phyloP scores from a whole-genome alignment of 345 rosid species.

The Corymbia maculata region DNA sequence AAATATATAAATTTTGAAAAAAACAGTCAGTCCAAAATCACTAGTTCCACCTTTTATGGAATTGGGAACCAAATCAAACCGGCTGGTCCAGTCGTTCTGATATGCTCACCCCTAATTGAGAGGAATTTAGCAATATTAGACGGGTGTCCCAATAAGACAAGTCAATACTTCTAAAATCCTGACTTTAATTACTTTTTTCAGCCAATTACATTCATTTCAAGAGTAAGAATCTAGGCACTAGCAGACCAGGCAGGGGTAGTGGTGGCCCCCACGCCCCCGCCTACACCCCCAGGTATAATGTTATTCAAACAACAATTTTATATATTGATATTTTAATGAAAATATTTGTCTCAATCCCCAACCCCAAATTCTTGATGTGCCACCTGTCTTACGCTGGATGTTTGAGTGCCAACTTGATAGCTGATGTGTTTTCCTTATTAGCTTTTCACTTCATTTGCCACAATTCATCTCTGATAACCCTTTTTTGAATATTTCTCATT shows the following conservation, averaged over 20 bases:
- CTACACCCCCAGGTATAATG: not conserved
- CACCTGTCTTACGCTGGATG: not conserved
- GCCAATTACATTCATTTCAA: not conserved
- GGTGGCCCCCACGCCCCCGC: not conserved
- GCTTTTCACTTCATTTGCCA: not conserved
- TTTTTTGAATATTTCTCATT: not conserved
- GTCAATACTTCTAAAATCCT: not conserved
- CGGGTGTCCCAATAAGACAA: not conserved
- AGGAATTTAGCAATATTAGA: too few relatives aligned
- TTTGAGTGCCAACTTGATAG: not conserved
- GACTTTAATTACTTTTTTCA: not conserved
- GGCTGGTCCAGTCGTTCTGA: too few relatives aligned
- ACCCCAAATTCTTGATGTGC: not conserved
- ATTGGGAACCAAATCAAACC: too few relatives aligned
- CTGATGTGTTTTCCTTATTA: not conserved
- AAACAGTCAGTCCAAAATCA: too few relatives aligned
- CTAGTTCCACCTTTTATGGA: too few relatives aligned
- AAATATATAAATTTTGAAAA: too few relatives aligned
- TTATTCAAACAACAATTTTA: not conserved
- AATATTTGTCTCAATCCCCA: not conserved
- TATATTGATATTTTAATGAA: not conserved
- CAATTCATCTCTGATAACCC: not conserved
- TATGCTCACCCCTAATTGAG: too few relatives aligned
- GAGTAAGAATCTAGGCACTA: not conserved
- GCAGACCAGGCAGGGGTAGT: not conserved